Conservation (phyloP, 768 basidiomycete genomes). For the Chalciporus pseudorubinellus region DNA sequence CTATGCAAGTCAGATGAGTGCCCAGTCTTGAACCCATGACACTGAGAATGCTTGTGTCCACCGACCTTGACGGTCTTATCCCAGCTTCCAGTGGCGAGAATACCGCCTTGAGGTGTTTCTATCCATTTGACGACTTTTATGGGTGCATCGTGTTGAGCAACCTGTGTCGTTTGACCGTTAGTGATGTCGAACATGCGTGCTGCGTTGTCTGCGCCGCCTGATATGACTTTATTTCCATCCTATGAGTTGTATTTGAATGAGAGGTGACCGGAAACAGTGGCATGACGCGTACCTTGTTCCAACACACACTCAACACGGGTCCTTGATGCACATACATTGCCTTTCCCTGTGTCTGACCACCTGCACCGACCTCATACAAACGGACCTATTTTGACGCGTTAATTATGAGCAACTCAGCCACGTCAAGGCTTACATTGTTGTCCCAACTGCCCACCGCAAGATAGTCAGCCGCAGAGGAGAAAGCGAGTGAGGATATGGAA, state of each 20-base stretch:
- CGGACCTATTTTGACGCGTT: constrained; percentile 58
- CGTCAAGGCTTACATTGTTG: constrained; percentile 63
- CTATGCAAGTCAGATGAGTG: constrained; percentile 38
- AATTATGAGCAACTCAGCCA: neutral
- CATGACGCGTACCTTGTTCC: constrained; percentile 69
- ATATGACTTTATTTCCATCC: constrained; percentile 90
- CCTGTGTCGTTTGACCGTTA: constrained; percentile 77
- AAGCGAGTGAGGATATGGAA: constrained; percentile 81
- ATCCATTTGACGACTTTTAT: constrained; percentile 82
- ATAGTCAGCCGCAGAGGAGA: constrained; percentile 83
- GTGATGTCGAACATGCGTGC: constrained; percentile 90
- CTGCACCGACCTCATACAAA: constrained; percentile 83
- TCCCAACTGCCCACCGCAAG: constrained; percentile 95
- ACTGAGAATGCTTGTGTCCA: neutral
- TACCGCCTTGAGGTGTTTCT: constrained; percentile 68
- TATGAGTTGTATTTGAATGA: constrained; percentile 30
- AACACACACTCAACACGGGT: constrained; percentile 83
- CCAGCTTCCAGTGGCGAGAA: constrained; percentile 94
- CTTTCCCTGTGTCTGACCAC: constrained; percentile 81
- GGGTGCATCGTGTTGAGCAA: constrained; percentile 89
- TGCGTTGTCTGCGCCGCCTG: constrained; percentile 92
- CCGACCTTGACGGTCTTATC: constrained; percentile 92
- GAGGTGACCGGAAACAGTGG: neutral
- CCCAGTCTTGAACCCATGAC: neutral
- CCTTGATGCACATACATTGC: constrained; percentile 90